Base-by-base conservation (phyloP, 495 filamentous ascomycete species). In the Penicillium canariense region DNA sequence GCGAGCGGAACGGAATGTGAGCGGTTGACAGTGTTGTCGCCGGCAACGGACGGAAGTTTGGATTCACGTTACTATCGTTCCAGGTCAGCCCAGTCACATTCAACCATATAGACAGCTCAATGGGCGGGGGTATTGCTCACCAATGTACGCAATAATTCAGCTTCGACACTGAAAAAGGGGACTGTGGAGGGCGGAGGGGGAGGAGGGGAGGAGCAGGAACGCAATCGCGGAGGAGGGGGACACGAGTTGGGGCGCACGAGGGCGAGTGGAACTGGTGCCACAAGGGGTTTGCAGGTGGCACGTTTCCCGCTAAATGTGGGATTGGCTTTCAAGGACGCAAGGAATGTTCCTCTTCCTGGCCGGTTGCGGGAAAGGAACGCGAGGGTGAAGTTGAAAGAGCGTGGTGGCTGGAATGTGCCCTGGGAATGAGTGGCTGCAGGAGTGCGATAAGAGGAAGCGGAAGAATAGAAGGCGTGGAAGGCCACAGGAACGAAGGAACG, bases 361-460 rank as follows among this genome's bases (percentile, higher is more conserved):
- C n/a, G n/a, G n/a, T n/a, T n/a, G n/a, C n/a, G n/a, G n/a, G n/a
- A n/a, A n/a, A n/a, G n/a, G 48, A 39, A 30, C 4, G 3, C 27
- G 44, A 26, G 5, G 20, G 47, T 6, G 45, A 30, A 36, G 52
- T 28, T 46, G 42, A 35, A 47, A 47, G 57, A 58, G 51, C 57
- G 23, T 46, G 54, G 39, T 54, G 53, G 45, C n/a, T n/a, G 30
- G 47, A 38, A 15, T 38, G 30, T 44, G 25, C 12, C 53, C 53
- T 17, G 23, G 27, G 28, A 56, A 39, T 5, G 54, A 45, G 17
- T 36, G 46, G 28, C 49, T 49, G 54, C n/a, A 39, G 52, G 51
- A 36, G n/a, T n/a, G n/a, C 27, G 34, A 39, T 50, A 51, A 55
- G 52, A 39, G 55, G n/a, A n/a, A n/a, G n/a, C n/a, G n/a, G n/a